Percentiles rank a stretch among this genome's conserved stretches.
Evolutionary conservation across 192 early-diverging fungal species (phyloP).

Genomic region (Paraglomus brasilianum): DNA sequence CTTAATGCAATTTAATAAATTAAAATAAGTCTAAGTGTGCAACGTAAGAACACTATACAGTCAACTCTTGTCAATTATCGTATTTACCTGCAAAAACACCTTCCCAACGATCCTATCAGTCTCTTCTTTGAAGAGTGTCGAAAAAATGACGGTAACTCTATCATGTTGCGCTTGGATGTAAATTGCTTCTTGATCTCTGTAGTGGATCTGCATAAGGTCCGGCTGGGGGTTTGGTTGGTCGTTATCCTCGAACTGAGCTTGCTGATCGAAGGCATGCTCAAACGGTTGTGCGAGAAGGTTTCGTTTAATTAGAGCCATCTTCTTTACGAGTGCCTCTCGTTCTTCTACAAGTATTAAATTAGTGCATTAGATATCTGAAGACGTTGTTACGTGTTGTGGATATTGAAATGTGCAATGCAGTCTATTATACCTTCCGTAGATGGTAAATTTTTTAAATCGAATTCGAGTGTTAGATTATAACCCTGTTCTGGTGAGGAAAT

Average conservation of each 20-base stretch:
- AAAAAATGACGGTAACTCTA: conserved; percentile 97
- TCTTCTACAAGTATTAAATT: conserved; percentile 25
- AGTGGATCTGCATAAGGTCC: conserved; percentile 88
- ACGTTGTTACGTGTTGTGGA: neutral
- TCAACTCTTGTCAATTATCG: neutral
- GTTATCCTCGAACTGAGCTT: conserved; percentile 70
- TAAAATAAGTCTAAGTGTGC: neutral
- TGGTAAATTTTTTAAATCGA: conserved; percentile 78
- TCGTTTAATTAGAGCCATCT: conserved; percentile 88
- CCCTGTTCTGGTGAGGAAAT: conserved; percentile 57
- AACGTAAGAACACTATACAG: neutral
- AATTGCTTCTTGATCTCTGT: conserved; percentile 92
- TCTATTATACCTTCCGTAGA: conserved; percentile 62
- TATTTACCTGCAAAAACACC: conserved; percentile 90
- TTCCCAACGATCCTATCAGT: conserved; percentile 93
- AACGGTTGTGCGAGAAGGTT: conserved; percentile 94
- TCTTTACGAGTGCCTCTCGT: conserved; percentile 70
- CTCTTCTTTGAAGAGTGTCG: conserved; percentile 96
- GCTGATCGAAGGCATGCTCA: conserved; percentile 84
- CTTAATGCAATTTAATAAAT: conserved; percentile 35
- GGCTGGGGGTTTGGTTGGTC: conserved; percentile 65
- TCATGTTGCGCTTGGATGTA: conserved; percentile 89
- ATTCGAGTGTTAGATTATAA: conserved; percentile 79
- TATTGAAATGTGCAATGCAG: neutral
- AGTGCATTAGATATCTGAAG: neutral